Evolutionary conservation across 1,284 basidiomycete genomes (phyloP).

Genomic region (Volvariella volvacea): DNA sequence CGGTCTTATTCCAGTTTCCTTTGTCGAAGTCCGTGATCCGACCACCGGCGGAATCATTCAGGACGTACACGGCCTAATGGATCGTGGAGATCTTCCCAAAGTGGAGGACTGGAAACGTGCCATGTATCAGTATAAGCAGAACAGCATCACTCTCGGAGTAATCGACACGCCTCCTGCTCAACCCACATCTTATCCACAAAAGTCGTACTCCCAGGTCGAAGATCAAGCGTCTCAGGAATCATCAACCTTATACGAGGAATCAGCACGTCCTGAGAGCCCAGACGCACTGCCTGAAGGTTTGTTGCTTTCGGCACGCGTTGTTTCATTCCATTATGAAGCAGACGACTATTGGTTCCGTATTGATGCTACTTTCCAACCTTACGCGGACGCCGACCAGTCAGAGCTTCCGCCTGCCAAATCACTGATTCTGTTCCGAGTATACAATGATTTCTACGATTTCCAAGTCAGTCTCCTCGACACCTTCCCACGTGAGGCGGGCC

Average conservation of each 20-base stretch:
- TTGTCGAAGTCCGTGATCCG: slow-evolving; percentile 94
- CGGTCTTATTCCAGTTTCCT: slow-evolving; percentile 93
- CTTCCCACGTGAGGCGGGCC: slow-evolving; percentile 88
- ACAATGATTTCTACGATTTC: slow-evolving; percentile 99
- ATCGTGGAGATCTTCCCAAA: slow-evolving; percentile 80
- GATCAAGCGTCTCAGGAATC: slow-evolving; percentile 7
- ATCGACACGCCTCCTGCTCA: slow-evolving; percentile 59
- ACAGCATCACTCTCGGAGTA: slow-evolving; percentile 89
- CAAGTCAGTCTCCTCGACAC: slow-evolving; percentile 84
- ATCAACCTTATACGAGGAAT: slow-evolving; percentile 21
- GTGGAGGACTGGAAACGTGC: slow-evolving; percentile 99
- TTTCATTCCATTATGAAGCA: slow-evolving; percentile 95
- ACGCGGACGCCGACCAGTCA: slow-evolving; percentile 46
- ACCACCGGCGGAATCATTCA: slow-evolving; percentile 71
- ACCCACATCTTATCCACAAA: slow-evolving; percentile 22
- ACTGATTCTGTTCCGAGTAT: slow-evolving; percentile 89
- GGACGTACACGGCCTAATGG: slow-evolving; percentile 76
- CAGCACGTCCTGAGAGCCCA: slow-evolving; percentile 26
- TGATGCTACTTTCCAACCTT: slow-evolving; percentile 83
- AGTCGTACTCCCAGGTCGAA: slow-evolving; percentile 18
- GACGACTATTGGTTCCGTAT: slow-evolving; percentile 98
- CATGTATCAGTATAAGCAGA: slow-evolving; percentile 93
- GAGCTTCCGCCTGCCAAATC: slow-evolving; percentile 65
- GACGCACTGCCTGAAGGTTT: slow-evolving; percentile 71
- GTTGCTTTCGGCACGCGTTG: slow-evolving; percentile 84